Base-by-base conservation (phyloP, 495 filamentous ascomycete genomes). In the Aspergillus sclerotiicarbonarius region DNA sequence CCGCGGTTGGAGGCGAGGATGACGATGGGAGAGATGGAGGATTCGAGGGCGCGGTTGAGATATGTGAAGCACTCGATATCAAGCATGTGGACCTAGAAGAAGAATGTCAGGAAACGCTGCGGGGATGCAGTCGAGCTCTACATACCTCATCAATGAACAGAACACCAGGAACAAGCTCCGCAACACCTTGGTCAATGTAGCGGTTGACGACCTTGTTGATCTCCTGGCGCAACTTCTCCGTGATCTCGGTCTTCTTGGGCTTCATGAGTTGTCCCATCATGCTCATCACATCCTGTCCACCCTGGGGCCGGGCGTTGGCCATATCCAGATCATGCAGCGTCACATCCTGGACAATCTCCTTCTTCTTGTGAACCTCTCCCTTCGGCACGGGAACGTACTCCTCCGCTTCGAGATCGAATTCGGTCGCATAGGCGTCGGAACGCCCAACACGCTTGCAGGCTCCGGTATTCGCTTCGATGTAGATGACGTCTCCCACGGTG, bases 181-280 rank as follows among this genome's bases (percentile, higher is more conserved):
- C 94, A n/a, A 96, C 90, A 43, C 93, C 93, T 74, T 96, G 92
- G 63, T 97, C 93, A 61, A 98, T 98, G 73, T 97, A 98, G 71
- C 91, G 90, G 77, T 87, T 95, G 54, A 98, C 94, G 6, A 98
- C 93, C 77, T 96, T 98, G 82, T 98, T 95, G 77, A 98, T 97
- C 77, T 98, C 94, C 53, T 82, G 79, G 50, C 94, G 85, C 67
- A 98, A 76, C 77, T 98, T 98, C 68, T 98, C 93, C 33, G 93
- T 98, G 62, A 98, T 96, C 69, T 98, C 93, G 10, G 93, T 98
- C 82, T 96, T 96, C 80, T 95, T 94, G 57, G 94, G 94, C 81
- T 96, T 97, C 89, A 96, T 96, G 60, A 98, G 78, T 69, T 98
- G 93, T 59, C 93, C 93, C 91, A 98, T 96, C 94, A 98, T 97